Conservation (phyloP, 192 early-diverging fungal genomes). For the Haplosporangium gracile region DNA sequence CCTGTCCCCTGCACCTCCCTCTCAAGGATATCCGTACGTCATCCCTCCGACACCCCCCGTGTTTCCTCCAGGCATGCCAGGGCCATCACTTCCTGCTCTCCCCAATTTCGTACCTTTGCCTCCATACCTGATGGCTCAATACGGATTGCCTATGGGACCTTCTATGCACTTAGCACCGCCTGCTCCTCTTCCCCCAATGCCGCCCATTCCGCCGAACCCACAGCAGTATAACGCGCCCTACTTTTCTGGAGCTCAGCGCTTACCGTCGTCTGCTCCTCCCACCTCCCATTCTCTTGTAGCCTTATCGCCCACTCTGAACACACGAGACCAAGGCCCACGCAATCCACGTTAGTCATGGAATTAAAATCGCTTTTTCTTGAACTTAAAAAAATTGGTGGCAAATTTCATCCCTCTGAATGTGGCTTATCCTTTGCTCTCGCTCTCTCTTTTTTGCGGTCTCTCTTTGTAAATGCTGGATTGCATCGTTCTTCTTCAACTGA, state of each 20-base stretch:
- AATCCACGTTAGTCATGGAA: not conserved
- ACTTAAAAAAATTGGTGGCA: constrained; percentile 7
- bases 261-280: not conserved
- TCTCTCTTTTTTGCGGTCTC: not conserved
- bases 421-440: not conserved
- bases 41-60: constrained; percentile 1
- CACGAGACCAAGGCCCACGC: not conserved
- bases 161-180: constrained; percentile 7
- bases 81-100: constrained; percentile 11
- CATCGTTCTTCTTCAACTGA: not conserved
- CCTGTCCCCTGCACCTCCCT: not conserved
- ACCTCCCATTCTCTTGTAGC: not conserved
- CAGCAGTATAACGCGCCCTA: not conserved
- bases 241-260: not conserved
- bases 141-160: constrained; percentile 11
- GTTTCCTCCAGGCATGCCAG: not conserved
- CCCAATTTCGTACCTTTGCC: constrained; percentile 28
- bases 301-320: not conserved
- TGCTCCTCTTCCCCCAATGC: constrained; percentile 2
- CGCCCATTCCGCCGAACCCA: constrained; percentile 23
- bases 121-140: constrained; percentile 18
- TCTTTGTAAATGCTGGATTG: not conserved
- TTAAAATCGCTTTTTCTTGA: not conserved
- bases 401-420: not conserved
- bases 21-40: not conserved